These are phyloP conservation scores for Aspergillus nanangensis DNA, from an alignment of 495 filamentous ascomycete genomes.

Conservation along the genomic window DNA sequence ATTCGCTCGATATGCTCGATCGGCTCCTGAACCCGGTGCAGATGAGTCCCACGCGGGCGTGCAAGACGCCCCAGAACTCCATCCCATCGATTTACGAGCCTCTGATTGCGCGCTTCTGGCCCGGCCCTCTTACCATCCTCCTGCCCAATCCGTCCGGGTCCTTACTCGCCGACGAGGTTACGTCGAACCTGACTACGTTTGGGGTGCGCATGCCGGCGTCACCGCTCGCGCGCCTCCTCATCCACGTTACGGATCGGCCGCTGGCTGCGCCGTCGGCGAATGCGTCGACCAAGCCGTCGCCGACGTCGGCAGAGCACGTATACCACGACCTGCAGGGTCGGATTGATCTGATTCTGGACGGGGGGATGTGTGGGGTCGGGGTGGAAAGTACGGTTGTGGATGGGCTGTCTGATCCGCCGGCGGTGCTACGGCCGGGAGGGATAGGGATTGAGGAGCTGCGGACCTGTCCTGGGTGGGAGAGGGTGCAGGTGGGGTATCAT, in stretches of 20 bases:
- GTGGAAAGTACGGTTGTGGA: conserved; percentile 98
- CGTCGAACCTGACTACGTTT: conserved; percentile 76
- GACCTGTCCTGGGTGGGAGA: conserved; percentile 73
- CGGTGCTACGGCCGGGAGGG: conserved; percentile 82
- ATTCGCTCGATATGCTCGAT: conserved; percentile 74
- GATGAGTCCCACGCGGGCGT: conserved; percentile 12
- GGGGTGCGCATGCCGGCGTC: conserved; percentile 86
- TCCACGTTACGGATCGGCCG: conserved; percentile 68
- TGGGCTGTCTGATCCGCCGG: conserved; percentile 73
- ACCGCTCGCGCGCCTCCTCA: conserved; percentile 78
- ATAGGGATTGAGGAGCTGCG: conserved; percentile 82
- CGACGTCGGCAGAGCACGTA: conserved; percentile 87
- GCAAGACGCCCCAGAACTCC: conserved; percentile 26
- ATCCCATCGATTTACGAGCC: conserved; percentile 82
- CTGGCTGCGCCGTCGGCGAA: conserved; percentile 96
- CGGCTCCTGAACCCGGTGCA: conserved; percentile 46
- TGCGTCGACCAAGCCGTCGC: conserved; percentile 84
- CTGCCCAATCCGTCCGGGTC: conserved; percentile 70
- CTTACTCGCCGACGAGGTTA: conserved; percentile 78
- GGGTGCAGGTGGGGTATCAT: conserved; percentile 67
- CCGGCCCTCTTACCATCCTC: conserved; percentile 89
- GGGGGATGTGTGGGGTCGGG: conserved; percentile 78
- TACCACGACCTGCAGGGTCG: conserved; percentile 74
- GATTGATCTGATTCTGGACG: conserved; percentile 89
- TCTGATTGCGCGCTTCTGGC: conserved; percentile 85